These are phyloP conservation scores for Blastobotrys terrestris DNA, from an alignment of 805 yeast species.

Conservation along the genomic window DNA sequence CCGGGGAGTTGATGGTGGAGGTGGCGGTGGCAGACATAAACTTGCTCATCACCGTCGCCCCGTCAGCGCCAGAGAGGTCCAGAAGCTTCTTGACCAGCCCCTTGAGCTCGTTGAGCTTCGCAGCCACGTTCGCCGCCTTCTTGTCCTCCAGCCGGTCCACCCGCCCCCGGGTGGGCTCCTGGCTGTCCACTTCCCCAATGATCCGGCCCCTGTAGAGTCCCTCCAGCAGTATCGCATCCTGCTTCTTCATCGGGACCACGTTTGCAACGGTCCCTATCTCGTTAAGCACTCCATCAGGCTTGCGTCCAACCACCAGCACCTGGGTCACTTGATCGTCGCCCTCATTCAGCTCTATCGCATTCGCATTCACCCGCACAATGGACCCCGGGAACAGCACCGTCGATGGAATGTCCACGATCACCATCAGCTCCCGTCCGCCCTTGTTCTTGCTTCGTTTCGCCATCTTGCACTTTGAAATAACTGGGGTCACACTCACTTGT, in stretches of 20 bases:
- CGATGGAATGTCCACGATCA: background rate
- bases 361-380: conserved; percentile 3
- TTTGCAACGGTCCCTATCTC: conserved; percentile 21
- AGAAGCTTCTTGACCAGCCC: conserved; percentile 12
- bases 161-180: background rate
- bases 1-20: conserved; percentile 17
- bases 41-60: conserved; percentile 1
- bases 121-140: background rate
- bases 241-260: conserved; percentile 7
- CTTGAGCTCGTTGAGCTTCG: conserved; percentile 10
- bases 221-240: conserved; percentile 9
- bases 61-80: conserved; percentile 9
- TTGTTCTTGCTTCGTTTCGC: background rate
- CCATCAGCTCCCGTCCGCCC: background rate
- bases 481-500: background rate
- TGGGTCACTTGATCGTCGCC: conserved; percentile 4
- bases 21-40: conserved; percentile 1
- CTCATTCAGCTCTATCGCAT: background rate
- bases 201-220: conserved; percentile 5
- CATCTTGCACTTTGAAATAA: background rate
- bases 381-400: conserved; percentile 7
- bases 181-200: background rate
- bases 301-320: conserved; percentile 9
- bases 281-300: conserved; percentile 5
- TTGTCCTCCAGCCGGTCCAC: background rate